phyloP scores from a whole-genome alignment of 2,329 filamentous ascomycete species.

The Arachnopeziza araneosa region DNA sequence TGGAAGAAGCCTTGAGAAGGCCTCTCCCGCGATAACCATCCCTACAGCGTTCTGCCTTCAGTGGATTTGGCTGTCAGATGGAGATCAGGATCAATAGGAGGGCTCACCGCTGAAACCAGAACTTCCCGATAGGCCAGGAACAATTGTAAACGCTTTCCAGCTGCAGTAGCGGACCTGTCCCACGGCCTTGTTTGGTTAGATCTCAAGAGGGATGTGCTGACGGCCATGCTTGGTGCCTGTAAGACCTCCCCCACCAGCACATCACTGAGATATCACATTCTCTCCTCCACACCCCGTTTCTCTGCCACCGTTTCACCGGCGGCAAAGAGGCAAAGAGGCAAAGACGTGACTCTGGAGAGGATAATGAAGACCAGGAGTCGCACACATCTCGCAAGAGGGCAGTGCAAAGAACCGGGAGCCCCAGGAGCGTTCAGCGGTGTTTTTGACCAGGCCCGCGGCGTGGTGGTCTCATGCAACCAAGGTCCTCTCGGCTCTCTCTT shows the following conservation, averaged over 20 bases:
- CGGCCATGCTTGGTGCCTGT: background rate
- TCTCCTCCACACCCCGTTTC: background rate
- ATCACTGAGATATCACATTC: background rate
- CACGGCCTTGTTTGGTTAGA: background rate
- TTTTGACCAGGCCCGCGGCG: conserved; percentile 3
- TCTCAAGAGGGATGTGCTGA: background rate
- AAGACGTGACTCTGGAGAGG: background rate
- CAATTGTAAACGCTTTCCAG: background rate
- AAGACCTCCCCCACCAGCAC: background rate
- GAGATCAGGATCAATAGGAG: background rate
- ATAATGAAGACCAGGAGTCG: background rate
- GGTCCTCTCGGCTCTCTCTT: conserved; percentile 2
- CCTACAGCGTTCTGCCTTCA: background rate
- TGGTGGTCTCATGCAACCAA: conserved; percentile 15
- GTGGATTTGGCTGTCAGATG: background rate
- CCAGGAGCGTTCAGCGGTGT: background rate
- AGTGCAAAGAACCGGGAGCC: background rate
- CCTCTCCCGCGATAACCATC: background rate
- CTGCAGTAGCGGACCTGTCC: background rate
- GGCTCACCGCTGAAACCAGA: background rate
- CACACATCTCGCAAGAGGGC: background rate
- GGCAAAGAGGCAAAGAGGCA: background rate
- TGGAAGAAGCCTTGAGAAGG: conserved; percentile 5
- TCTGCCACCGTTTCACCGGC: background rate
- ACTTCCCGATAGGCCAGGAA: background rate